Evolutionary conservation across 441 rosid genomes (phyloP).

Genomic region (Brassica hybrid): DNA sequence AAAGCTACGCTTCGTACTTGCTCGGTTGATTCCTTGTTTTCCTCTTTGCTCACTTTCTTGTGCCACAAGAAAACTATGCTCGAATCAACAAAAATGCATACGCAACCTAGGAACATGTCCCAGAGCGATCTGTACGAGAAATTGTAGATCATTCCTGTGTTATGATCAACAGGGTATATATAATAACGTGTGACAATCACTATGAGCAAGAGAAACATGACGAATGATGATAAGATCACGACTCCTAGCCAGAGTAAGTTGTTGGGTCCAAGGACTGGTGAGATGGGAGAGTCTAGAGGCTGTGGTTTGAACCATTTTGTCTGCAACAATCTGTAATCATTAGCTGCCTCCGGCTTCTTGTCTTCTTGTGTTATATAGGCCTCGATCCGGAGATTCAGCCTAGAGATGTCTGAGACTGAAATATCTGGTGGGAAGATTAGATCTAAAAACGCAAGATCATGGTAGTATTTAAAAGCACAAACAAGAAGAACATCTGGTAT

Average conservation of each 20-base stretch:
- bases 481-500: conserved; percentile 65
- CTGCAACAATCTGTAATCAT: conserved; percentile 35
- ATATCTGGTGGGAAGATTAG: conserved; percentile 66
- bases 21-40: too few species aligned
- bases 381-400: conserved; percentile 49
- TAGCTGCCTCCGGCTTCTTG: conserved; percentile 13
- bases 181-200: conserved; percentile 56
- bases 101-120: conserved; percentile 39
- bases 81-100: conserved; percentile 40
- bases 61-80: conserved; percentile 50
- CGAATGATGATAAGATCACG: conserved; percentile 56
- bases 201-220: conserved; percentile 53
- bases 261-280: conserved; percentile 53
- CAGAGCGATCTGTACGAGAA: conserved; percentile 43
- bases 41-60: conserved; percentile 38
- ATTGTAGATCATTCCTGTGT: conserved; percentile 40
- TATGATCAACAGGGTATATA: conserved; percentile 51
- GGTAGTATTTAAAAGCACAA: conserved; percentile 72
- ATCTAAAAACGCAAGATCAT: conserved; percentile 80
- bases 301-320: conserved; percentile 53
- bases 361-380: conserved; percentile 58
- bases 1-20: too few species aligned
- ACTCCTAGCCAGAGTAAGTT: conserved; percentile 59
- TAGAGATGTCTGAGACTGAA: conserved; percentile 48
- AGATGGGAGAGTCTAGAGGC: conserved; percentile 48